phyloP scores from a whole-genome alignment of 805 yeast genomes.

The Saccharomyces kudriavzevii region DNA sequence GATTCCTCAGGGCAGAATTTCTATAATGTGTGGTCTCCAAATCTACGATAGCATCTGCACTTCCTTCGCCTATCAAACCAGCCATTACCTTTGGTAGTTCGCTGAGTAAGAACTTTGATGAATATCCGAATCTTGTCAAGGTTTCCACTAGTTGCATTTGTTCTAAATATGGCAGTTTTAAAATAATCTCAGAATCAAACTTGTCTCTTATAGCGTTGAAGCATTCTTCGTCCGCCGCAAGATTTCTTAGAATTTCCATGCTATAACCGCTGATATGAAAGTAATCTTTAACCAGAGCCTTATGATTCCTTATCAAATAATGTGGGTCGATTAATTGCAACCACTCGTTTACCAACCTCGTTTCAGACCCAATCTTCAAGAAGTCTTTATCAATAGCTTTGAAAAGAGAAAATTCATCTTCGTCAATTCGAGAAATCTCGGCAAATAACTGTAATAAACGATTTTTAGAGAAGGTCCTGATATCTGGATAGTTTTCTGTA shows the following conservation, averaged over 20 bases:
- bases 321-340: slow-evolving; percentile 26
- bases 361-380: slow-evolving; percentile 12
- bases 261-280: slow-evolving; percentile 15
- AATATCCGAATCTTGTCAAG: slow-evolving; percentile 16
- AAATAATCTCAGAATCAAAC: slow-evolving; percentile 13
- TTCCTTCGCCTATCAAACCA: slow-evolving; percentile 13
- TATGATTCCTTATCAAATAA: slow-evolving; percentile 15
- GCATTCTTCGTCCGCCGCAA: slow-evolving; percentile 12
- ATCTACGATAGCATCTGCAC: slow-evolving; percentile 15
- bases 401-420: slow-evolving; percentile 8
- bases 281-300: slow-evolving; percentile 6
- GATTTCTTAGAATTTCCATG: slow-evolving; percentile 20
- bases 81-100: slow-evolving; percentile 23
- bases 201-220: slow-evolving; percentile 17
- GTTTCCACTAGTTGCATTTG: slow-evolving; percentile 26
- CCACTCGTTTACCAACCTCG: slow-evolving; percentile 16
- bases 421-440: slow-evolving; percentile 19
- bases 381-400: slow-evolving; percentile 14
- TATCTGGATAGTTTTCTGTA: slow-evolving; percentile 12
- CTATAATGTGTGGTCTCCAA: slow-evolving; percentile 21
- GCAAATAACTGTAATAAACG: slow-evolving; percentile 21
- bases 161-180: slow-evolving; percentile 26
- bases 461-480: slow-evolving; percentile 14
- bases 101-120: slow-evolving; percentile 12
- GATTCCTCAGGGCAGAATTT: slow-evolving; percentile 16